These are phyloP conservation scores for Jatropha multifida DNA, from an alignment of 441 rosid species.

Conservation along the genomic window DNA sequence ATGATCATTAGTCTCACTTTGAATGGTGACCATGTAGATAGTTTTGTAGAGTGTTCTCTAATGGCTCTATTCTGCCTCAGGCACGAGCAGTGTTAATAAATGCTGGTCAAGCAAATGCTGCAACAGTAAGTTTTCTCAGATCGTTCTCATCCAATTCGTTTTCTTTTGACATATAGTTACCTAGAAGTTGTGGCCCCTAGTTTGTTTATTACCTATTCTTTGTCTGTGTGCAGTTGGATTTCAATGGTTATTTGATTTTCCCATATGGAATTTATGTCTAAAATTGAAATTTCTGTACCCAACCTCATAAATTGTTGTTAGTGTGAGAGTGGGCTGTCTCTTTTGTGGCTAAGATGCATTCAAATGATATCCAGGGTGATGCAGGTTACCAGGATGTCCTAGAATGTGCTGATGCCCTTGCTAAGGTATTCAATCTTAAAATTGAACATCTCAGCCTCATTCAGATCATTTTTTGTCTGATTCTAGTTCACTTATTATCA, in stretches of 20 bases:
- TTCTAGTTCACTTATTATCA: neutral
- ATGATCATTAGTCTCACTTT: neutral
- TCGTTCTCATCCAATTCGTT: constrained; percentile 20
- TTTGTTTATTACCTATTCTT: neutral
- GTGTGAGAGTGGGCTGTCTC: constrained; percentile 2
- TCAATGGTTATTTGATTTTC: neutral
- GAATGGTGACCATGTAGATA: neutral
- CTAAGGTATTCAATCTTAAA: constrained; percentile 41
- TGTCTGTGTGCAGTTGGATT: neutral
- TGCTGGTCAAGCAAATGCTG: constrained; percentile 99
- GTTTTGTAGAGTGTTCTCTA: constrained; percentile 7
- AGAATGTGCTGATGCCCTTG: constrained; percentile 73
- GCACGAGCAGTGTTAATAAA: constrained; percentile 90
- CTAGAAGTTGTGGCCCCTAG: neutral
- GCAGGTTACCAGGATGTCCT: constrained; percentile 84
- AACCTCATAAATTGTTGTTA: neutral
- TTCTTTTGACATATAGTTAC: neutral
- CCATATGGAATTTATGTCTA: constrained; percentile 4
- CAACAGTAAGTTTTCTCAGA: constrained; percentile 61
- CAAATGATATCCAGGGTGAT: constrained; percentile 66
- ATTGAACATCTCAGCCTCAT: constrained; percentile 8
- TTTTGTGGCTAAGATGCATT: constrained; percentile 22
- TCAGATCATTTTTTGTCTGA: constrained; percentile 11
- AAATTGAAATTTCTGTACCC: constrained; percentile 12
- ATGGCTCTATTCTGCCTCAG: constrained; percentile 38